Base-by-base conservation (phyloP, 2,329 filamentous ascomycete genomes). In the Graphium sp. region DNA sequence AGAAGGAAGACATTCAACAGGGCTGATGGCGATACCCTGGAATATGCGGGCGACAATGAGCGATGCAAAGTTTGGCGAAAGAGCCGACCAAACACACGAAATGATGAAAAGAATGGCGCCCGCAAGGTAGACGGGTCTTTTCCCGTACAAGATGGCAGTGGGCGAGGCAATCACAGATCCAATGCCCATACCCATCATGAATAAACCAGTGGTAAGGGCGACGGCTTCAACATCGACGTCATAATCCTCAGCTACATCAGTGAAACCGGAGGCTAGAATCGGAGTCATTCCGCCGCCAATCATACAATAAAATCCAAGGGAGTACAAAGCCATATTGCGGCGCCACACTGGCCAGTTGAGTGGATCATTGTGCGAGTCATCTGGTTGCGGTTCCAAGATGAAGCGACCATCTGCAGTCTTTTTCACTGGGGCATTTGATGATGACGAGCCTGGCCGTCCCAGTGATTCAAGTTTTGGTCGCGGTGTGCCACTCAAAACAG, bases 251-350 rank as follows among this genome's bases (percentile, higher is more conserved):
- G 84, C 76, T 9, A 95, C 78, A 24, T 91, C 60, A 18, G 73
- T 74, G 56, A 94, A 95, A 9, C 84, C 87, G 7, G 89, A 87
- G 0, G 87, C 85, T 12, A 95, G 62, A 18, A 94, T 60, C 0
- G 89, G 80, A 0, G 85, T 94, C 59, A 92, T 91, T 24, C 87
- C 87, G 22, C 87, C 87, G 31, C 87, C 87, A 12, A 94, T 53
- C 72, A 94, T 79, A 50, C 84, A 93, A 51, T 92, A 93, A 42
- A 93, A 76, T 2, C 87, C 87, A 4, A 95, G 59, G 0, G 78
- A 87, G 1, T 92, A 41, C 35, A 95, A 53, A 1, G 87, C 82
- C 15, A 63, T 50, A 48, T 95, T 83, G 48, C 87, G 65, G 22
- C 82, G 69, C 74, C 81, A 82, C 6, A 64, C 56, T 0, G 80